Conservation (phyloP, 2,329 filamentous ascomycete genomes). For the Cladosporium cucumerinum region DNA sequence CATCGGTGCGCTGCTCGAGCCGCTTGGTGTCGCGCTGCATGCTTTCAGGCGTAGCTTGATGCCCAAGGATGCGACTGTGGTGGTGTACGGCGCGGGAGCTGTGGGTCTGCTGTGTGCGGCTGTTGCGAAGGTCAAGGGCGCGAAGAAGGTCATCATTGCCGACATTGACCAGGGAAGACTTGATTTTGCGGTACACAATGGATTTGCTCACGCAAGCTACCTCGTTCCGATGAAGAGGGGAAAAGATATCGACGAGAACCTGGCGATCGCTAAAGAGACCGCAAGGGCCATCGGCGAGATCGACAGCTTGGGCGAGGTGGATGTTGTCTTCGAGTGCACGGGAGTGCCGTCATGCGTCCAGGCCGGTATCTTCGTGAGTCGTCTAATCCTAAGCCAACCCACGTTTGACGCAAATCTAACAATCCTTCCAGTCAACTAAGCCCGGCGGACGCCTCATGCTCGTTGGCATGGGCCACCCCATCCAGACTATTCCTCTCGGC, state of each 20-base stretch:
- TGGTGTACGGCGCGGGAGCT: slow-evolving; percentile 61
- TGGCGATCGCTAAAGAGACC: slow-evolving; percentile 50
- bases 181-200: slow-evolving; percentile 52
- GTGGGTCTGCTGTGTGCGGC: slow-evolving; percentile 59
- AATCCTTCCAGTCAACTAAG: slow-evolving; percentile 7
- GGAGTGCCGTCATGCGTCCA: slow-evolving; percentile 73
- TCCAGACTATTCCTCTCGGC: slow-evolving; percentile 70
- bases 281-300: slow-evolving; percentile 43
- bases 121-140: slow-evolving; percentile 53
- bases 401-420: background rate
- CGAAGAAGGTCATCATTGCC: slow-evolving; percentile 55
- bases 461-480: slow-evolving; percentile 75
- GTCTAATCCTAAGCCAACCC: background rate
- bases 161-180: slow-evolving; percentile 58
- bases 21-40: slow-evolving; percentile 59
- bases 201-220: slow-evolving; percentile 47
- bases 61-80: slow-evolving; percentile 45
- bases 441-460: slow-evolving; percentile 70
- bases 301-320: slow-evolving; percentile 53
- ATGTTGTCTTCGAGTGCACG: slow-evolving; percentile 72
- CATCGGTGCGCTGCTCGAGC: slow-evolving; percentile 58
- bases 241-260: slow-evolving; percentile 52
- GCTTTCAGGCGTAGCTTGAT: slow-evolving; percentile 54
- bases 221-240: slow-evolving; percentile 47
- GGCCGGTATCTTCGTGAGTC: slow-evolving; percentile 63